Base-by-base conservation (phyloP, 2,329 filamentous ascomycete species). In the Monosporascus sp. region DNA sequence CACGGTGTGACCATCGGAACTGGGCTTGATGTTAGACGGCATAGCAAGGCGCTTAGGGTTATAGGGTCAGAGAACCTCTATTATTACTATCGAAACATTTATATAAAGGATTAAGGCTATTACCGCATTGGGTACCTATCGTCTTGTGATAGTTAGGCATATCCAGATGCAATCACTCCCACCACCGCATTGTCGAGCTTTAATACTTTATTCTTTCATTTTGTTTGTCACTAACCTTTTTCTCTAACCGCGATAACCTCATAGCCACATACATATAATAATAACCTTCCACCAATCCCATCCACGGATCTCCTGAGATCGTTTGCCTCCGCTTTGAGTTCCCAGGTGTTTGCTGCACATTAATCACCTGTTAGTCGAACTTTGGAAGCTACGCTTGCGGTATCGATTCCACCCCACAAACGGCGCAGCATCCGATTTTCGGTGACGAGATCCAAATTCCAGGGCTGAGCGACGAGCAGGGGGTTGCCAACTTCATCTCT, bases 401-500 rank as follows among this genome's bases (percentile, higher is more conserved):
- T 11, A 43, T 43, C 18, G 40, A 24, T 18, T 9, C 40, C 40
- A 43, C 56, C 56, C 56, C 58, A 52, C 55, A 54, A 54, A 28
- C 52, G 56, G 48, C n/a, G 8, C 44, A 44, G 45, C n/a, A 47
- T 50, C 49, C 50, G 49, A 54, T 58, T 56, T 55, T 43, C 37
- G 48, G 48, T 50, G 51, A 55, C 37, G 48, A 55, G 53, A 58
- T 51, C 53, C 53, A 52, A 38, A n/a, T 41, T 55, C 56, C 53
- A 49, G 55, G 54, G 53, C 54, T 57, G 50, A 38, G 55, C 55
- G 52, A 49, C 51, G 51, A 55, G 54, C 57, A 55, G 47, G 50
- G 49, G 56, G 54, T 48, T 58, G 58, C 47, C 50, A 45, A 63
- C 60, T 58, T 61, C 60, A 63, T 52, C 54, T 52, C 37, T 55